Conservation (phyloP, 1,284 basidiomycete genomes). For the Malassezia restricta region DNA sequence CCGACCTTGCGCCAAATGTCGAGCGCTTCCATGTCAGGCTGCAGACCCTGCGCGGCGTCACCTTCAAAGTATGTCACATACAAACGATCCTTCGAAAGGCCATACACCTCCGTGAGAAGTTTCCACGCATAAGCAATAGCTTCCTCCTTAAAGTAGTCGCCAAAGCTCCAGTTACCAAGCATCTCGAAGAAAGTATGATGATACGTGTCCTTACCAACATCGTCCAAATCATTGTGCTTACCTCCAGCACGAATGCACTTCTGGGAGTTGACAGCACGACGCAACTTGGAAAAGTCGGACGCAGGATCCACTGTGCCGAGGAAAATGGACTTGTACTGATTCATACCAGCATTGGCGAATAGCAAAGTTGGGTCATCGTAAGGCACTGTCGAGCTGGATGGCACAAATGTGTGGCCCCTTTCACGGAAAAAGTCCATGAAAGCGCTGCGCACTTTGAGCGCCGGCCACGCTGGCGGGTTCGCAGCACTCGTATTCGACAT, state of each 20-base stretch:
- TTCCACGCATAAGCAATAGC: constrained; percentile 89
- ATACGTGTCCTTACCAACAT: constrained; percentile 93
- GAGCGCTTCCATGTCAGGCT: constrained; percentile 70
- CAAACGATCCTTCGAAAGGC: constrained; percentile 74
- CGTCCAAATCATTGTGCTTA: constrained; percentile 97
- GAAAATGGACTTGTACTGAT: constrained; percentile 78
- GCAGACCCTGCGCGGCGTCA: constrained; percentile 70
- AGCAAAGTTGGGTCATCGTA: constrained; percentile 81
- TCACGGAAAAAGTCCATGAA: constrained; percentile 71
- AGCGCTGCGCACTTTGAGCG: constrained; percentile 58
- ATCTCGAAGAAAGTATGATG: constrained; percentile 97
- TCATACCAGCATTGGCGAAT: constrained; percentile 74
- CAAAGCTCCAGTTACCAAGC: constrained; percentile 99
- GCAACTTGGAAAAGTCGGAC: constrained; percentile 73
- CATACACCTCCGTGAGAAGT: constrained; percentile 75
- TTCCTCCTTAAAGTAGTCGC: constrained; percentile 99
- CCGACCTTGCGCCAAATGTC: constrained; percentile 77
- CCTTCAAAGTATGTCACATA: constrained; percentile 98
- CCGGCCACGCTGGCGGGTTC: constrained; percentile 54
- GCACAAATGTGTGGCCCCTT: constrained; percentile 71
- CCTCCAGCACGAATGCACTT: constrained; percentile 97
- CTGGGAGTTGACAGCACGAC: constrained; percentile 87
- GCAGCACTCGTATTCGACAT: constrained; percentile 23
- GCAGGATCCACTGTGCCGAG: constrained; percentile 88
- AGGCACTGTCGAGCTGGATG: constrained; percentile 85